These are phyloP conservation scores for Pleodorina starrii DNA, from an alignment of 139 green algal genomes.

Conservation along the genomic window DNA sequence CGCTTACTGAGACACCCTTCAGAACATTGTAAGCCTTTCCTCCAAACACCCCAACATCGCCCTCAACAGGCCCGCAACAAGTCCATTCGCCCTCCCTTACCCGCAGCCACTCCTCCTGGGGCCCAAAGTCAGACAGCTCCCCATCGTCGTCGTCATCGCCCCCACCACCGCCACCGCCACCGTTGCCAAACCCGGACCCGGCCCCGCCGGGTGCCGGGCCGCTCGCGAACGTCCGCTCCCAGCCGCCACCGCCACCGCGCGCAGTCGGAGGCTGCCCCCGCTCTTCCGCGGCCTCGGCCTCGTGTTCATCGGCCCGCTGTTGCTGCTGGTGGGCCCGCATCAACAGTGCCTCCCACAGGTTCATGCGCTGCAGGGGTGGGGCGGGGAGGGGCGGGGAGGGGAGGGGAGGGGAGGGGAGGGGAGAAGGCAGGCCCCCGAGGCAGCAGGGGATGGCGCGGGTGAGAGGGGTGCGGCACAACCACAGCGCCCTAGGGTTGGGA, in stretches of 20 bases:
- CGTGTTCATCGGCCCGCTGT: neutral
- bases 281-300: neutral
- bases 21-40: no score
- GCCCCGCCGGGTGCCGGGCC: neutral
- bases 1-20: no score
- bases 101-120: constrained; percentile 39
- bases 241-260: neutral
- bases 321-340: constrained; percentile 38
- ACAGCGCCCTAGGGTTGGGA: no score
- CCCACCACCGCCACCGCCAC: neutral
- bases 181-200: neutral
- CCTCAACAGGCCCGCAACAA: no score
- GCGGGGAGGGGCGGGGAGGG: neutral
- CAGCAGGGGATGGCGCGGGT: no score
- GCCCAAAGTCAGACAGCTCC: constrained; percentile 43
- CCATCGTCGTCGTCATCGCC: neutral
- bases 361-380: neutral
- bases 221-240: neutral
- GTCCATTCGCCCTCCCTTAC: neutral
- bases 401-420: neutral
- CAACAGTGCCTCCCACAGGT: constrained; percentile 20
- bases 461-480: no score
- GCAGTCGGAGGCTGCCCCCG: neutral
- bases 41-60: no score
- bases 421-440: no score